A percentile compares a stretch with the other conserved stretches of the same genome.
These are phyloP conservation scores for Globisporangium viniferum DNA, from an alignment of 352 stramenopile genomes.

Conservation along the genomic window DNA sequence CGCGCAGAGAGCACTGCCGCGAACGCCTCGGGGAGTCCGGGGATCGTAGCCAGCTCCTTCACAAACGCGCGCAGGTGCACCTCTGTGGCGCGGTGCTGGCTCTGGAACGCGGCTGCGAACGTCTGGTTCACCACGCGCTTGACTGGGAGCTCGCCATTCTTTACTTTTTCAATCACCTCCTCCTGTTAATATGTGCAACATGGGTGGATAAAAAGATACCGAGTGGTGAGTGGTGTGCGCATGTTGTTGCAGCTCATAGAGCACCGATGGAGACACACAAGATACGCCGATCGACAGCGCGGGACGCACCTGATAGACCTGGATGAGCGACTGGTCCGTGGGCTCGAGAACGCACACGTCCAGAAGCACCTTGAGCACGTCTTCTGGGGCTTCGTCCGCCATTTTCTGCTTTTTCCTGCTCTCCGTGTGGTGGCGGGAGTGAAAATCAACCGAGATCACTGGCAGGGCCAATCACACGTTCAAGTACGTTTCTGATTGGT, in stretches of 20 bases:
- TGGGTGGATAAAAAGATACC: conserved; percentile 1
- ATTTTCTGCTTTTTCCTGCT: conserved; percentile 10
- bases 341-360: conserved; percentile 51
- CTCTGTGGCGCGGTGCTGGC: conserved; percentile 55
- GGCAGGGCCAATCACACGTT: conserved; percentile 21
- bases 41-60: conserved; percentile 27
- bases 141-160: conserved; percentile 48
- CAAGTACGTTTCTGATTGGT: background rate
- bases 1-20: conserved; percentile 37
- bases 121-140: conserved; percentile 67
- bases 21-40: conserved; percentile 53
- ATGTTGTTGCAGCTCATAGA: background rate
- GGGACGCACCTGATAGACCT: conserved; percentile 49
- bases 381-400: conserved; percentile 28
- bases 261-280: background rate
- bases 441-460: conserved; percentile 24
- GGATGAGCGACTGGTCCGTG: conserved; percentile 45
- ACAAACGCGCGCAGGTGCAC: conserved; percentile 51
- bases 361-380: conserved; percentile 63
- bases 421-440: conserved; percentile 1
- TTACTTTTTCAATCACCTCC: conserved; percentile 62
- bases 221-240: background rate
- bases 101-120: conserved; percentile 50
- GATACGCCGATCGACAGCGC: background rate
- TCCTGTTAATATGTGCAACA: conserved; percentile 24